These are phyloP conservation scores for Penicillium sp. DNA, from an alignment of 2,329 filamentous ascomycete genomes.

Conservation along the genomic window DNA sequence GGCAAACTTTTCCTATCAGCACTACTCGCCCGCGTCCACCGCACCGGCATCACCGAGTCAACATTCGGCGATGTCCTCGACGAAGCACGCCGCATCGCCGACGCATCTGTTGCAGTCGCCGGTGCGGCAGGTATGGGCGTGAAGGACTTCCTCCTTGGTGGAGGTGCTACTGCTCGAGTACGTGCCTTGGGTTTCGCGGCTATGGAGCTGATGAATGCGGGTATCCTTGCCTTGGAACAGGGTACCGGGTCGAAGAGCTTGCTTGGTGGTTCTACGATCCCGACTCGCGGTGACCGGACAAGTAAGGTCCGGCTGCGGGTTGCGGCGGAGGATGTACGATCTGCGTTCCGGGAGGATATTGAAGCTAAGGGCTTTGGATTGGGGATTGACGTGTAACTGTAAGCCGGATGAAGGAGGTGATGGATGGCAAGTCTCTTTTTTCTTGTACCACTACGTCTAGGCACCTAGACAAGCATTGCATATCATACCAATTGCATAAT, in stretches of 20 bases:
- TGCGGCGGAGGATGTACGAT: conserved; percentile 84
- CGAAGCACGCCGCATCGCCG: conserved; percentile 70
- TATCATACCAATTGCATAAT: conserved; percentile 20
- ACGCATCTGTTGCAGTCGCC: conserved; percentile 41
- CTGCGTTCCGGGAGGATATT: conserved; percentile 83
- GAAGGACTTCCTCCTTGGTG: conserved; percentile 58
- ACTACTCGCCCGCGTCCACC: conserved; percentile 72
- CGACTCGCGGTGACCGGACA: conserved; percentile 73
- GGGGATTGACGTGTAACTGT: conserved; percentile 37
- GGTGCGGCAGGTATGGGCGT: conserved; percentile 59
- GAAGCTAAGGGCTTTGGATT: conserved; percentile 81
- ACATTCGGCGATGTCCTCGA: conserved; percentile 86
- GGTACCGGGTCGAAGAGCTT: conserved; percentile 28
- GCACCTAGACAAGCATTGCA: background rate
- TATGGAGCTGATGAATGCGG: conserved; percentile 80
- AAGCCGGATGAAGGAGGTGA: conserved; percentile 1
- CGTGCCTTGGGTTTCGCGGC: conserved; percentile 69
- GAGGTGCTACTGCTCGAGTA: conserved; percentile 47
- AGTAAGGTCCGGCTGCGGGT: conserved; percentile 84
- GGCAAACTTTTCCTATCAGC: conserved; percentile 85
- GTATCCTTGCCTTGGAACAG: conserved; percentile 77
- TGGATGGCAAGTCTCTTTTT: background rate
- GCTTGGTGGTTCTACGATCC: conserved; percentile 45
- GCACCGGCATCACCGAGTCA: conserved; percentile 83
- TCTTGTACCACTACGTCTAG: background rate